These are phyloP conservation scores for Calonectria montana DNA, from an alignment of 2,329 filamentous ascomycete genomes.

Conservation along the genomic window DNA sequence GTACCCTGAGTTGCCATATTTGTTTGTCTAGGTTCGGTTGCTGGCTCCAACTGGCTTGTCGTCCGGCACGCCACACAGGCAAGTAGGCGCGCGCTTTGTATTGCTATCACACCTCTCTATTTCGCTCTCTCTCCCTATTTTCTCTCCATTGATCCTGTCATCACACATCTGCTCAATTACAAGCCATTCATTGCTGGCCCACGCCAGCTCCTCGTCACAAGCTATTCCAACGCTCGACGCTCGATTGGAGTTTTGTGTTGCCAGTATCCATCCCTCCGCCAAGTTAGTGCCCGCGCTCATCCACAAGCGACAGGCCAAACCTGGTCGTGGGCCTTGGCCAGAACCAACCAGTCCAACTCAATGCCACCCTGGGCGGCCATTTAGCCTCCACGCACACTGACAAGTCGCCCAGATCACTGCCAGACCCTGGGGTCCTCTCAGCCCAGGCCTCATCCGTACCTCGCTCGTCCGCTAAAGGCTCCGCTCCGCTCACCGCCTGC, in stretches of 20 bases:
- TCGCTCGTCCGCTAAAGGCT: conserved; percentile 11
- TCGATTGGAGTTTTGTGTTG: conserved; percentile 7
- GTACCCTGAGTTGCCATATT: not conserved
- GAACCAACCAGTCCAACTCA: conserved; percentile 15
- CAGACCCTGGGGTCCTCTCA: conserved; percentile 11
- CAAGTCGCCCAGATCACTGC: conserved; percentile 7
- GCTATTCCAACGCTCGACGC: not conserved
- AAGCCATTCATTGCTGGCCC: not conserved
- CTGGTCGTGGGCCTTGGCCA: conserved; percentile 6
- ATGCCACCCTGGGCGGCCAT: conserved; percentile 6
- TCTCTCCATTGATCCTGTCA: not conserved
- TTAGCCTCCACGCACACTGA: conserved; percentile 12
- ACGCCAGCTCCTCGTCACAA: not conserved
- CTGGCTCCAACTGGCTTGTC: not conserved
- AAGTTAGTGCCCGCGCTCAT: conserved; percentile 23
- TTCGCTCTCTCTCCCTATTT: too few relatives aligned
- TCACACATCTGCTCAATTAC: not conserved
- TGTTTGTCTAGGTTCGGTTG: not conserved
- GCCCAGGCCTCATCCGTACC: conserved; percentile 10
- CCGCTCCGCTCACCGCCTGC: conserved; percentile 43
- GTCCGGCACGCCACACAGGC: not conserved
- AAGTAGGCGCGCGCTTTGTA: not conserved
- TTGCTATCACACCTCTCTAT: too few relatives aligned
- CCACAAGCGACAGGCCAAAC: conserved; percentile 6
- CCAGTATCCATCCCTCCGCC: conserved; percentile 3